Percentiles rank a stretch among this genome's conserved stretches.
Conservation (phyloP, 768 basidiomycete genomes). For the Naganishia antarctica region DNA sequence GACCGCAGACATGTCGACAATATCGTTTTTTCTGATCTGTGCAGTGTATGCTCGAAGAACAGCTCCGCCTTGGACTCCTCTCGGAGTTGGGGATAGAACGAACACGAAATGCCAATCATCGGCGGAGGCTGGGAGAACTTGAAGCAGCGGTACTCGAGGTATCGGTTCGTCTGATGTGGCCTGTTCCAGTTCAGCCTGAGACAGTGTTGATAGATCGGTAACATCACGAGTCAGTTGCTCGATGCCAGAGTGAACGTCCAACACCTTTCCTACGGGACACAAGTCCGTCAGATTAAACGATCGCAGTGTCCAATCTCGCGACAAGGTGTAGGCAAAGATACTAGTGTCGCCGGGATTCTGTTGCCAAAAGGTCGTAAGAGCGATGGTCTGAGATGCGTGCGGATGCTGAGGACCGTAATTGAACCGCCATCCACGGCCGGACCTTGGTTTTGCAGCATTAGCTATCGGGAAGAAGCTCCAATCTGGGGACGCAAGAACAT, state of each 20-base stretch:
- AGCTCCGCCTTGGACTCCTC: slow-evolving; percentile 62
- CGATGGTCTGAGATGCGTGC: slow-evolving; percentile 9
- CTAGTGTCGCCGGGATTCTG: slow-evolving; percentile 6
- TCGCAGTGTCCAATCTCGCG: slow-evolving; percentile 75
- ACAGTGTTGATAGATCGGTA: neutral
- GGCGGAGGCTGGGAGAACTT: slow-evolving; percentile 53
- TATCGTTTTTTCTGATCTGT: slow-evolving; percentile 27
- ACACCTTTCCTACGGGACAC: slow-evolving; percentile 5
- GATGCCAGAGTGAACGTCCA: slow-evolving; percentile 29
- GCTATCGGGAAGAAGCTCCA: neutral
- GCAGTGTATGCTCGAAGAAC: slow-evolving; percentile 60
- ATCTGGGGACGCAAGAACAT: neutral
- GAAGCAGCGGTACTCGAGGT: slow-evolving; percentile 61
- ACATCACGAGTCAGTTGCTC: neutral
- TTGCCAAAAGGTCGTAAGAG: neutral
- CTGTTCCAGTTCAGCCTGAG: slow-evolving; percentile 2
- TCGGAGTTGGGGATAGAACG: slow-evolving; percentile 65
- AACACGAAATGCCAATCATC: slow-evolving; percentile 49
- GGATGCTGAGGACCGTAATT: neutral
- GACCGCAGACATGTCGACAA: slow-evolving; percentile 28
- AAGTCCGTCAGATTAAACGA: slow-evolving; percentile 60
- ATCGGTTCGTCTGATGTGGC: slow-evolving; percentile 33
- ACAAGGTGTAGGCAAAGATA: slow-evolving; percentile 70
- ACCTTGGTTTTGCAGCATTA: neutral
- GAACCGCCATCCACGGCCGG: slow-evolving; percentile 7